Evolutionary conservation across 106 monocot genomes (phyloP), one percentile per base, ranked within the genome.

Genomic region (Apostasia ramifera): DNA sequence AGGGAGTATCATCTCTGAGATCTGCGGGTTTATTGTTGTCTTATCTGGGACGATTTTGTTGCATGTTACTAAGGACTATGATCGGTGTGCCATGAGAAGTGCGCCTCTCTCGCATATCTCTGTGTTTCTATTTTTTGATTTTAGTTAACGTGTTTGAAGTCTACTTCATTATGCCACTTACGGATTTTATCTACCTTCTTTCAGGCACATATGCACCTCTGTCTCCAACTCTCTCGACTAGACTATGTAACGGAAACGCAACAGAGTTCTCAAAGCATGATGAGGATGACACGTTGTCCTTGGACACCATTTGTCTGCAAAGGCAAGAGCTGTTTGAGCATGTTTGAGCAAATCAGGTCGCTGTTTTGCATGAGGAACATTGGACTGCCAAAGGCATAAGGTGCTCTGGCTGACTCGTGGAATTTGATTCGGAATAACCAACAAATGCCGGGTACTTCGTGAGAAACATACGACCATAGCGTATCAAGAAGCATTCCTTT

Each of bases 1-100:
- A 40, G 88, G 88, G 76, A 84, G 69, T 74, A 86, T 95, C 43
- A 79, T 74, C 60, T 95, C 91, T 69, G 95, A 95, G 81, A 86
- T 95, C 12, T 95, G 95, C 67, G 95, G 91, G 52, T 91, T 95
- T 57, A 67, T 92, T 63, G 80, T 92, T 47, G 95, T 95, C 64
- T 76, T 95, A 3, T 91, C 86, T n/a, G 95, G 95, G 4, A 95
- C 91, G 39, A 86, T 86, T 55, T 65, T 95, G 50, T 82, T 95
- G 73, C 91, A 92, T 71, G 60, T 72, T 6, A 79, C 95, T 1
- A 95, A 92, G 68, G 95, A 95, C 70, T 78, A 61, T 26, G 88
- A 88, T 1, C 82, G 81, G 49, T 81, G 75, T 61, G 60, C 71
- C 68, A 80, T 82, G 45, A 83, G 74, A 79, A 75, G 94, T 91